Conservation (phyloP, 768 basidiomycete genomes). For the Boletus vermiculosoides region DNA sequence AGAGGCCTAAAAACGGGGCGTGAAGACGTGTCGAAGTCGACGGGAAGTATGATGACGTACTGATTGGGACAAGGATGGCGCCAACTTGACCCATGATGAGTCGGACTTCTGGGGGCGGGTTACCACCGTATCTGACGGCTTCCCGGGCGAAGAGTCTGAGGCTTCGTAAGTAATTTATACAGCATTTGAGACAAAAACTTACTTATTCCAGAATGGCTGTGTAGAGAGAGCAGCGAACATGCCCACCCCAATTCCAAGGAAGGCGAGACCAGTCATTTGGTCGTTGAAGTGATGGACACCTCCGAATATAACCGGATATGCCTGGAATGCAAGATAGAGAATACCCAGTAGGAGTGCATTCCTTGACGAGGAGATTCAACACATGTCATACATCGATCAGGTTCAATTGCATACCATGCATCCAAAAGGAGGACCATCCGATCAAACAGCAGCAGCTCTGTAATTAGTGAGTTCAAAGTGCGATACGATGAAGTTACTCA, state of each 20-base stretch:
- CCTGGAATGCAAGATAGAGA: conserved; percentile 55
- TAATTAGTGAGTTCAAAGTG: background rate
- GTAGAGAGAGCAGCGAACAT: conserved; percentile 39
- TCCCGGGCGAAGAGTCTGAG: conserved; percentile 39
- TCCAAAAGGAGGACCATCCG: conserved; percentile 76
- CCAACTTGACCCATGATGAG: conserved; percentile 68
- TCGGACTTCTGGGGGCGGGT: conserved; percentile 62
- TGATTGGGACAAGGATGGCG: conserved; percentile 61
- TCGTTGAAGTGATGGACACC: conserved; percentile 49
- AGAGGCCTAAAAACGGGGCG: conserved; percentile 34
- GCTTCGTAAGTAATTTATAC: background rate
- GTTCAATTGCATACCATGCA: conserved; percentile 50
- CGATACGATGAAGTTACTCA: too few relatives aligned
- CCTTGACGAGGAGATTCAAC: conserved; percentile 22
- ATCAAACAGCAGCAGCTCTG: conserved; percentile 63
- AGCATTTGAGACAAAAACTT: background rate
- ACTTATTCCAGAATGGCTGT: conserved; percentile 48
- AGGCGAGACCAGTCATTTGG: conserved; percentile 49
- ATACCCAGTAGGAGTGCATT: conserved; percentile 42
- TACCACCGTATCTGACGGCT: conserved; percentile 39
- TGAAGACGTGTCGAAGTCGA: background rate
- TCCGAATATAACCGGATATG: conserved; percentile 52
- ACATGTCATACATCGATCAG: background rate
- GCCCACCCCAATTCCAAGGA: conserved; percentile 51
- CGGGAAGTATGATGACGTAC: conserved; percentile 31